A percentile compares a stretch with the other conserved stretches of the same genome.
phyloP scores from a whole-genome alignment of 2,329 filamentous ascomycete species.

The Moelleriella libera region DNA sequence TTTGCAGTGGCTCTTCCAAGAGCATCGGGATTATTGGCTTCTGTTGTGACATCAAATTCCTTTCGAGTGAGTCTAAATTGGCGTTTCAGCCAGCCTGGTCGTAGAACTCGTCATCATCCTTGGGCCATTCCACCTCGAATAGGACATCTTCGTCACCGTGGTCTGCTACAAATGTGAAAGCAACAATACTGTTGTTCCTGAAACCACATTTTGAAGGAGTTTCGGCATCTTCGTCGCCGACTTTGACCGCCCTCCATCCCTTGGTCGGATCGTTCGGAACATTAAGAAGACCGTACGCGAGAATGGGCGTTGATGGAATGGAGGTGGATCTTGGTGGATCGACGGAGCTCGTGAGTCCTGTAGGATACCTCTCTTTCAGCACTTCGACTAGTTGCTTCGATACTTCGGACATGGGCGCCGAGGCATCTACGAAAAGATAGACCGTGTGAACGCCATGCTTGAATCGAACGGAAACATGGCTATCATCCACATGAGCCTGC shows the following conservation, averaged over 20 bases:
- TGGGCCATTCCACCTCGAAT: slow-evolving; percentile 32
- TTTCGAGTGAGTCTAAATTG: neutral
- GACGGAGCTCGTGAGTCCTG: slow-evolving; percentile 29
- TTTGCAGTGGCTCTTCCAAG: too few species aligned
- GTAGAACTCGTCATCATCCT: slow-evolving; percentile 24
- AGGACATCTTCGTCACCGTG: slow-evolving; percentile 22
- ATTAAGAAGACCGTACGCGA: slow-evolving; percentile 33
- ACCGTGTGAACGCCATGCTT: slow-evolving; percentile 61
- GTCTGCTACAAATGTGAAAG: slow-evolving; percentile 31
- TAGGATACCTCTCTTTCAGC: slow-evolving; percentile 41
- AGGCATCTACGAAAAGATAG: slow-evolving; percentile 49
- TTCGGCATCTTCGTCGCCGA: slow-evolving; percentile 17
- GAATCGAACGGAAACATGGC: slow-evolving; percentile 53
- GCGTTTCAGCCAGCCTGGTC: slow-evolving; percentile 5
- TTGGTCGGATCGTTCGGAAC: slow-evolving; percentile 27
- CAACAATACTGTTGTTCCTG: slow-evolving; percentile 31
- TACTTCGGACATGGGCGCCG: slow-evolving; percentile 40
- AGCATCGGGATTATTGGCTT: too few species aligned
- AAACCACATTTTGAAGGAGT: slow-evolving; percentile 28
- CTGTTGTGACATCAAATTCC: neutral
- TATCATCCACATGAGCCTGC: slow-evolving; percentile 20
- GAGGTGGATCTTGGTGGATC: slow-evolving; percentile 17
- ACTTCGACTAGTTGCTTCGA: slow-evolving; percentile 43
- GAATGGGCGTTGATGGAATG: slow-evolving; percentile 24
- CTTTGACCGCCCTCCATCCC: slow-evolving; percentile 35